Conservation (phyloP, 768 basidiomycete genomes). For the Auricularia sp. region DNA sequence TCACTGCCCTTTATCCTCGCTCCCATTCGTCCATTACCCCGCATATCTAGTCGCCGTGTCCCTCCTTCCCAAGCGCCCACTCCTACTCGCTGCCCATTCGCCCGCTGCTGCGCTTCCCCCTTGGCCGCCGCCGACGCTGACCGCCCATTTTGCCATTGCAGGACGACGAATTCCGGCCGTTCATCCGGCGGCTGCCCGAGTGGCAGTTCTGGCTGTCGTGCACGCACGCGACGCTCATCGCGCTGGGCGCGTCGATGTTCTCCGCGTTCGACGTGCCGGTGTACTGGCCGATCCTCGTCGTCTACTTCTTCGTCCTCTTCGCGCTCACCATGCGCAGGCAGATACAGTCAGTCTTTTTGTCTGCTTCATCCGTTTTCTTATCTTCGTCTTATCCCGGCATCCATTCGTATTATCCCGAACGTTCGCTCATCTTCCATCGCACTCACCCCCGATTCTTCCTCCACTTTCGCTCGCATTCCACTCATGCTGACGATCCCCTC, state of each 20-base stretch:
- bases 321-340: constrained; percentile 92
- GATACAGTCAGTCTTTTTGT: constrained; percentile 62
- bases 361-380: neutral
- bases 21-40: too few relatives aligned
- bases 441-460: neutral
- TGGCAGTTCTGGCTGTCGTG: constrained; percentile 96
- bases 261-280: constrained; percentile 91
- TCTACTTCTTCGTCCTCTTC: constrained; percentile 95
- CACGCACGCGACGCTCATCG: constrained; percentile 78
- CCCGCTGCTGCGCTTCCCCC: neutral
- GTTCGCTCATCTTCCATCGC: neutral
- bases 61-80: neutral
- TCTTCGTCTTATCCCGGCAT: neutral
- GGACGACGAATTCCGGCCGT: constrained; percentile 96
- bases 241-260: constrained; percentile 71
- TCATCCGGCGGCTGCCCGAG: constrained; percentile 89
- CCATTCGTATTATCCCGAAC: too few relatives aligned
- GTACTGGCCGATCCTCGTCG: constrained; percentile 96
- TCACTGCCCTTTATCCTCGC: too few relatives aligned
- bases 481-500: neutral
- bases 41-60: too few relatives aligned
- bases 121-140: neutral
- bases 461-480: neutral
- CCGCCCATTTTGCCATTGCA: constrained; percentile 32
- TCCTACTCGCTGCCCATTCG: neutral